Evolutionary conservation across 1,284 basidiomycete species (phyloP), one percentile per base, ranked within the genome.

Genomic region (Austroboletus rostrupii): DNA sequence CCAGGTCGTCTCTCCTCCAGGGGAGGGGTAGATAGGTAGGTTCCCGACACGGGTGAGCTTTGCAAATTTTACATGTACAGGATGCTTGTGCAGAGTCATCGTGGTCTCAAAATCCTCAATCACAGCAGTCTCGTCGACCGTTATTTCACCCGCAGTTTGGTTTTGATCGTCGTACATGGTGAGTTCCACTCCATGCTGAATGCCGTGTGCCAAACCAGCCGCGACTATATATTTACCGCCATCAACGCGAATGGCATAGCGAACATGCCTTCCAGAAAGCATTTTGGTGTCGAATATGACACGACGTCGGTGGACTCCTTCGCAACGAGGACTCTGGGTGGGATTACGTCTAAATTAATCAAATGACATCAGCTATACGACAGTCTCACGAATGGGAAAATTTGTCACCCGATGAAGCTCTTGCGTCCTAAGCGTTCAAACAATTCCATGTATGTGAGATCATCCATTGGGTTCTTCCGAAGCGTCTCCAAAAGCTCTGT

Each of bases 91-190:
- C 10, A 17, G 17, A 2, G 43, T 35, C 2, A 61, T 6, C 2
- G 44, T 50, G 11, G 58, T 59, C 45, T 59, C 29, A 14, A 60
- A 62, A 31, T 61, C 44, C 11, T 44, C 44, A 36, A 62, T 50
- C 14, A 17, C 3, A 8, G 58, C 45, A 16, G 29, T 17, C 3
- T 31, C 14, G 16, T 52, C 49, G 28, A 57, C 57, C 10, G 33
- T 16, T 12, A 45, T 10, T 3, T 19, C 14, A 9, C n/a, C 21
- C 35, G 43, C 20, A 10, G 14, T 39, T 33, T 21, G 43, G 19
- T 32, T 50, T n/a, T 13, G 28, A 1, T 53, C 23, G 14, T 20
- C 36, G 26, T 54, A 61, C 11, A 63, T 13, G 16, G 54, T 57
- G 23, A 61, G 40, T 12, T 51, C 51, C 4, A 38, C 50, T 3